Percentiles rank a stretch among this genome's conserved stretches.
Evolutionary conservation across 495 filamentous ascomycete species (phyloP).

Genomic region (Pyronema omphalodes): DNA sequence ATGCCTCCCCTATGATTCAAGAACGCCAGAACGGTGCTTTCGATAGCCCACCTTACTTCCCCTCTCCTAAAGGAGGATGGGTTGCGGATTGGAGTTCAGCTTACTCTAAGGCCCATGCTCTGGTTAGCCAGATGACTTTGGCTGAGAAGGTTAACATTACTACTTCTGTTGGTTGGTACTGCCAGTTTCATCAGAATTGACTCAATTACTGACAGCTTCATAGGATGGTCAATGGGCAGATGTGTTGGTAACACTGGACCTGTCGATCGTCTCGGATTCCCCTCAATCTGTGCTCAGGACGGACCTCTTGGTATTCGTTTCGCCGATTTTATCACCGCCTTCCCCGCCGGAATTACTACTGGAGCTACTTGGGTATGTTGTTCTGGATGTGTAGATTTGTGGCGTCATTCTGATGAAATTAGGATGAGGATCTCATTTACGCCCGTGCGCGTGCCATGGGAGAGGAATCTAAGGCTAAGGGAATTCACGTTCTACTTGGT

Average conservation of each 20-base stretch:
- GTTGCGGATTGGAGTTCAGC: conserved; percentile 35
- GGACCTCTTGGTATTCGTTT: conserved; percentile 30
- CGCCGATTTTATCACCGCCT: conserved; percentile 36
- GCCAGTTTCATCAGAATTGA: not conserved
- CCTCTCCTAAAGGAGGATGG: conserved; percentile 38
- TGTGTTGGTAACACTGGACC: conserved; percentile 49
- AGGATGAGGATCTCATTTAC: conserved; percentile 43
- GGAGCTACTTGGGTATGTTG: conserved; percentile 35
- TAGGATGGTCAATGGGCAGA: conserved; percentile 34
- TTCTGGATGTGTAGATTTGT: not conserved
- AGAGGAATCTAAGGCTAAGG: conserved; percentile 53
- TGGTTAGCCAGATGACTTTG: conserved; percentile 46
- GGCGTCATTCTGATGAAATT: not conserved
- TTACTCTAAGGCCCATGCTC: conserved; percentile 39
- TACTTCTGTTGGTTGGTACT: not conserved
- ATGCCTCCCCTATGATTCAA: not conserved
- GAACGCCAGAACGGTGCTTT: not conserved
- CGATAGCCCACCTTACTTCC: conserved; percentile 58
- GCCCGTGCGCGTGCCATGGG: conserved; percentile 48
- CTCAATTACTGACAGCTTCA: conserved; percentile 55
- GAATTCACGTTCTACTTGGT: conserved; percentile 51
- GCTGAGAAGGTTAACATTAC: conserved; percentile 33
- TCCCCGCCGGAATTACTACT: conserved; percentile 36
- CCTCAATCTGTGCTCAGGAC: conserved; percentile 40
- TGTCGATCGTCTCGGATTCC: conserved; percentile 12